Evolutionary conservation across 108 stramenopile genomes (phyloP).

Genomic region (Parietichytrium sp.): DNA sequence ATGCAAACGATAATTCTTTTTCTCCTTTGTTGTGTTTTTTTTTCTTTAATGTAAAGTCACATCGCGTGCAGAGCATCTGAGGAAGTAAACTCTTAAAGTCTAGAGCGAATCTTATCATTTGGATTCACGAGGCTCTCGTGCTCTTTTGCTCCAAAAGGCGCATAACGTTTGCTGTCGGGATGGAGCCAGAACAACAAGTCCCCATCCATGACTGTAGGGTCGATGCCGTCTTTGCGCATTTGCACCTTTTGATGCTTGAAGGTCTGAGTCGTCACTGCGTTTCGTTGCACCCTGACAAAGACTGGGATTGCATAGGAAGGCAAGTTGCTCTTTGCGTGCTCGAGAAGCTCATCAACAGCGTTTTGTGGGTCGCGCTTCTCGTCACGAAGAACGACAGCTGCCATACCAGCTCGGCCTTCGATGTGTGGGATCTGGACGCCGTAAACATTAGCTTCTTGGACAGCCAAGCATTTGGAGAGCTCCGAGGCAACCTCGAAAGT

Average conservation of each 20-base stretch:
- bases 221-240: constrained; percentile 36
- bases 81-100: too few species aligned
- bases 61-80: too few species aligned
- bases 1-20: too few species aligned
- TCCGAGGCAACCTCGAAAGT: constrained; percentile 61
- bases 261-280: constrained; percentile 46
- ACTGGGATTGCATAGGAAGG: constrained; percentile 52
- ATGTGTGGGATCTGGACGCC: constrained; percentile 50
- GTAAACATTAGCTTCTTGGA: constrained; percentile 57
- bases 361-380: background rate
- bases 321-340: background rate
- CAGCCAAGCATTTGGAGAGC: constrained; percentile 30
- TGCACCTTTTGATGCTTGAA: constrained; percentile 60
- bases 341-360: background rate
- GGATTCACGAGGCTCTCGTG: too few species aligned
- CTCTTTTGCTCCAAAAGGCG: too few species aligned
- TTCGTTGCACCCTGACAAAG: constrained; percentile 47
- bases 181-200: constrained; percentile 27
- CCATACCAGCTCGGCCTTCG: constrained; percentile 53
- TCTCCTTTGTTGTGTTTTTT: too few species aligned
- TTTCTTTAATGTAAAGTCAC: too few species aligned
- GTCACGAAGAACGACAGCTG: constrained; percentile 44
- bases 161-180: too few species aligned
- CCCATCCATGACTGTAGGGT: background rate
- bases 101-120: too few species aligned